Base-by-base conservation (phyloP, 208 protist species). In the Trypanosoma scelopori region DNA sequence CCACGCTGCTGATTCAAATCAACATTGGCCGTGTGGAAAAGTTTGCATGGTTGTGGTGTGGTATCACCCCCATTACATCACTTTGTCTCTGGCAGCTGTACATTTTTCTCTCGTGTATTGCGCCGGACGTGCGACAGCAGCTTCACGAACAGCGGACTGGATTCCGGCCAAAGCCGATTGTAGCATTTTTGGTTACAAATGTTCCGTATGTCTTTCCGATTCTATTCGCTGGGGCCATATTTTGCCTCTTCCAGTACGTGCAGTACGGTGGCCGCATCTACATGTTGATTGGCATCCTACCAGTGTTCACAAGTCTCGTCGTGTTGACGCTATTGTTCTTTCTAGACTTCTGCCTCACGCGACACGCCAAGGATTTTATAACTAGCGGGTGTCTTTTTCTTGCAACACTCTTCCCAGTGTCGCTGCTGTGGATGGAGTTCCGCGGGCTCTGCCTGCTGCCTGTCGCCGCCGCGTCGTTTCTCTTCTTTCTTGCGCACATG, bases 21-120 rank as follows among this genome's bases (percentile, higher is more conserved):
- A 91, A 91, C 69, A 69, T 91, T 58, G 49, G 27, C 13, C 68
- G 80, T 12, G 27, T 60, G 56, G 28, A 79, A 30, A 65, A 74
- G 28, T 91, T 91, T 72, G 76, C 79, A 18, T 94, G 88, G 88
- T 49, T 89, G 25, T 85, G 81, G 81, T 94, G 88, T 70, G 83
- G 82, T 50, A 69, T 70, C 11, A 82, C 85, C 0, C 69, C 85
- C 16, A 81, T 91, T 46, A 49, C 85, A 25, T 84, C 83, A 32
- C 85, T 94, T 51, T 78, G 73, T 57, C 51, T 84, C 0, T 94
- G 88, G 85, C 88, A 94, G 56, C 55, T 79, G 28, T 91, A 89
- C 76, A 58, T 83, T 27, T 12, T 71, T 1, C 53, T 86, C 3
- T 67, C 78, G 3, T 79, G 76, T 69, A 82, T 93, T 66, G 78